Evolutionary conservation across 2,329 filamentous ascomycete species (phyloP).

Genomic region (Coniochaeta sp.): DNA sequence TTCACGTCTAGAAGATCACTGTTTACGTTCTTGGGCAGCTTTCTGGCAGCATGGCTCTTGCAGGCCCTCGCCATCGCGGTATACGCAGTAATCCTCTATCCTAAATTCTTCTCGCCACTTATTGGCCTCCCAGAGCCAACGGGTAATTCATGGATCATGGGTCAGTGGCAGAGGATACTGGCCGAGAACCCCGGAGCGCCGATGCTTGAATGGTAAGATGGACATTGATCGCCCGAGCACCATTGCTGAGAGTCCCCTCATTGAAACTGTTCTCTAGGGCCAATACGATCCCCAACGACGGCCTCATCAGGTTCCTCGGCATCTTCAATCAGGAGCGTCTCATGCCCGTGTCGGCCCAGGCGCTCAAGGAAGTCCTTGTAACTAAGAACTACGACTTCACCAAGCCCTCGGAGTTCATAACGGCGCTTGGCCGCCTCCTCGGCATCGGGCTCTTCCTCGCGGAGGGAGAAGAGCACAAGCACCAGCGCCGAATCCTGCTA

Average conservation of each 20-base stretch:
- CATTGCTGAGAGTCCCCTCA: conserved; percentile 6
- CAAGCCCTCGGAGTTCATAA: conserved; percentile 50
- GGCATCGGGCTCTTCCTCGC: conserved; percentile 69
- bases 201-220: conserved; percentile 37
- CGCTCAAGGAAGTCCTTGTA: conserved; percentile 62
- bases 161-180: conserved; percentile 36
- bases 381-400: conserved; percentile 63
- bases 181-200: conserved; percentile 33
- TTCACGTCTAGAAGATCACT: conserved; percentile 24
- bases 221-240: neutral
- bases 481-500: conserved; percentile 70
- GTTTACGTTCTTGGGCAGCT: conserved; percentile 22
- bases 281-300: conserved; percentile 56
- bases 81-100: conserved; percentile 40
- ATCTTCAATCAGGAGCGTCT: conserved; percentile 57
- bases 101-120: conserved; percentile 41
- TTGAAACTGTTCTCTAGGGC: conserved; percentile 37
- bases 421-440: conserved; percentile 54
- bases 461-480: conserved; percentile 86
- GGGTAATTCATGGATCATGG: conserved; percentile 36
- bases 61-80: conserved; percentile 26
- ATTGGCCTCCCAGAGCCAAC: conserved; percentile 37
- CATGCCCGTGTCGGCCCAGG: conserved; percentile 55
- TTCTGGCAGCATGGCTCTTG: conserved; percentile 26
- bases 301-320: conserved; percentile 59